Percentiles rank a stretch among this genome's conserved stretches.
These are phyloP conservation scores for Annulohypoxylon bovei DNA, from an alignment of 495 filamentous ascomycete genomes.

Conservation along the genomic window DNA sequence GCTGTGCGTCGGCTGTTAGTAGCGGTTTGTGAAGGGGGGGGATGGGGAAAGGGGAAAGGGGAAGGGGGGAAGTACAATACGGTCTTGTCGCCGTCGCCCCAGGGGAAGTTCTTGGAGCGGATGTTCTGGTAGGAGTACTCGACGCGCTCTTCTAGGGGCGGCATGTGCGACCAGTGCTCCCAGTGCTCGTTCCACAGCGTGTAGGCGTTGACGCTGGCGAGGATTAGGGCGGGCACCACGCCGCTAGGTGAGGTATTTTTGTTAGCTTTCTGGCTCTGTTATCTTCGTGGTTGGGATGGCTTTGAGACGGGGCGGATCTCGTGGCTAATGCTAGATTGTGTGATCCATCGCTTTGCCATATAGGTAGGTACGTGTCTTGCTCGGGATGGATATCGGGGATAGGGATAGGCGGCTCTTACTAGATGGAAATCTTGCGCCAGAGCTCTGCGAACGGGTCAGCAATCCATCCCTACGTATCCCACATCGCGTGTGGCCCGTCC, in stretches of 20 bases:
- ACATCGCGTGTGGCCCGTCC: not conserved
- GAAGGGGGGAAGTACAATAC: conserved; percentile 51
- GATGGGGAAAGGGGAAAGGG: not conserved
- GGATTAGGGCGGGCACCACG: conserved; percentile 73
- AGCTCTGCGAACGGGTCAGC: conserved; percentile 68
- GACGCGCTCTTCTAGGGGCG: conserved; percentile 84
- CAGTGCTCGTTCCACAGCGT: conserved; percentile 93
- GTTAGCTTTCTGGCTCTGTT: too few relatives aligned
- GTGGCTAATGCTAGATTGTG: not conserved
- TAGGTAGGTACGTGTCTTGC: not conserved
- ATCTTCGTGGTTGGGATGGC: too few relatives aligned
- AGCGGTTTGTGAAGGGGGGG: conserved; percentile 4
- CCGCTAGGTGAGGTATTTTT: conserved; percentile 59
- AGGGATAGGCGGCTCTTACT: conserved; percentile 64
- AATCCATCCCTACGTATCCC: not conserved
- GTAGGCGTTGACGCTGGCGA: conserved; percentile 81
- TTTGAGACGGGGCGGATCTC: too few relatives aligned
- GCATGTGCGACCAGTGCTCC: conserved; percentile 90
- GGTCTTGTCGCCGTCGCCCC: conserved; percentile 90
- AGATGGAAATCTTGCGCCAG: conserved; percentile 93
- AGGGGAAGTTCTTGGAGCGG: conserved; percentile 86
- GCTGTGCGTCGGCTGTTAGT: conserved; percentile 58
- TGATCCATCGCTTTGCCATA: not conserved
- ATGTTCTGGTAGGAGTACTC: conserved; percentile 97
- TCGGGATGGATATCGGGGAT: not conserved